These are phyloP conservation scores for Fusarium continuum DNA, from an alignment of 2,329 filamentous ascomycete species.

Conservation along the genomic window DNA sequence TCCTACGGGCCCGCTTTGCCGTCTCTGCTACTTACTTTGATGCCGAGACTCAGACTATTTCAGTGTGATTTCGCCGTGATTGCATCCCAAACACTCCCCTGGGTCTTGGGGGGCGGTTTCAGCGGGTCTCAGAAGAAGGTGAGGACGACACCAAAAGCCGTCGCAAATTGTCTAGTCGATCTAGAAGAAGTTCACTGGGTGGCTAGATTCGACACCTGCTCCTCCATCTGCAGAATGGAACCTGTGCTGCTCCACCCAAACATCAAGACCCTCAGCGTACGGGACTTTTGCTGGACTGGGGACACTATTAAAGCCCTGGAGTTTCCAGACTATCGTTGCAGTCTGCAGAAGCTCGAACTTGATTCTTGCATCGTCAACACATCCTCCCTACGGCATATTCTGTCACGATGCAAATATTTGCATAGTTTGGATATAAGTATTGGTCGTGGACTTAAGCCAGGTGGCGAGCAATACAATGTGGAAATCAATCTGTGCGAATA, in stretches of 20 bases:
- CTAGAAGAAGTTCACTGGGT: neutral
- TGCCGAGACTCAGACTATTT: neutral
- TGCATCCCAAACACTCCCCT: neutral
- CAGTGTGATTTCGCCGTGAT: neutral
- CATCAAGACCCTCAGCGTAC: neutral
- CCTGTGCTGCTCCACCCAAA: neutral
- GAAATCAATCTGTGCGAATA: neutral
- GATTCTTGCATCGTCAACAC: neutral
- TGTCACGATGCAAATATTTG: neutral
- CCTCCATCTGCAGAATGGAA: neutral
- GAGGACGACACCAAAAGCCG: too few relatives aligned
- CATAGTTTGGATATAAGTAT: neutral
- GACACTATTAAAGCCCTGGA: neutral
- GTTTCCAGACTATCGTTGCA: neutral
- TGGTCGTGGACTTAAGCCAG: neutral
- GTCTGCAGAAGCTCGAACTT: neutral
- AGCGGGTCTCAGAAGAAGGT: neutral
- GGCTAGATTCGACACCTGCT: too few relatives aligned
- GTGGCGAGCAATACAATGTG: too few relatives aligned
- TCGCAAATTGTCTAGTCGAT: neutral
- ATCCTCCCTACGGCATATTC: neutral
- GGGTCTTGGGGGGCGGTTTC: neutral
- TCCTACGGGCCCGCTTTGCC: neutral
- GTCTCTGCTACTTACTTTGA: neutral
- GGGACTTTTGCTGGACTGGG: neutral